These are phyloP conservation scores for Microsporum ferrugineum DNA, from an alignment of 2,329 filamentous ascomycete genomes.

Conservation along the genomic window DNA sequence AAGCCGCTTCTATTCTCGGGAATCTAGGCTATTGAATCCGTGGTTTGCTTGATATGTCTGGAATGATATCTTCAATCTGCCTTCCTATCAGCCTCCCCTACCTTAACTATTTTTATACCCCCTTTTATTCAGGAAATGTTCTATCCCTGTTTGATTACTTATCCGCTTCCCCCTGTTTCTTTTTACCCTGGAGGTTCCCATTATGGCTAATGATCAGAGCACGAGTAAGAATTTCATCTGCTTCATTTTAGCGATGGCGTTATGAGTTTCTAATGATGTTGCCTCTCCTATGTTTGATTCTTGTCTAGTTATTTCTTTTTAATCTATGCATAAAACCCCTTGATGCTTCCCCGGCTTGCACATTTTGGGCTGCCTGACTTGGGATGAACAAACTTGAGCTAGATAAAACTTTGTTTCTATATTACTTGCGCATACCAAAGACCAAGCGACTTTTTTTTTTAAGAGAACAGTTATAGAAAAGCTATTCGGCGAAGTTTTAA, in stretches of 20 bases:
- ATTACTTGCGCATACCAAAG: too few relatives aligned
- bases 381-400: background rate
- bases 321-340: background rate
- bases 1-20: conserved; percentile 31
- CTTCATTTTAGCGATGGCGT: conserved; percentile 11
- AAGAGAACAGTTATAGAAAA: too few relatives aligned
- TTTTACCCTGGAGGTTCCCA: background rate
- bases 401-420: background rate
- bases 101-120: background rate
- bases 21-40: conserved; percentile 26
- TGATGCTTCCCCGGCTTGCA: background rate
- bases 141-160: background rate
- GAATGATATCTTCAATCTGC: background rate
- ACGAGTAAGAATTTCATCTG: background rate
- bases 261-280: conserved; percentile 1
- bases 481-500: too few relatives aligned
- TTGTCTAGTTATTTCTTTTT: background rate
- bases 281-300: background rate
- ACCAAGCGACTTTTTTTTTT: too few relatives aligned
- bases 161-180: background rate
- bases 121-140: background rate
- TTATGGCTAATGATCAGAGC: background rate
- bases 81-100: background rate
- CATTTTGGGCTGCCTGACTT: background rate
- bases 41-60: background rate